phyloP scores from a whole-genome alignment of 2,329 filamentous ascomycete species.

The Plenodomus tracheiphilus region DNA sequence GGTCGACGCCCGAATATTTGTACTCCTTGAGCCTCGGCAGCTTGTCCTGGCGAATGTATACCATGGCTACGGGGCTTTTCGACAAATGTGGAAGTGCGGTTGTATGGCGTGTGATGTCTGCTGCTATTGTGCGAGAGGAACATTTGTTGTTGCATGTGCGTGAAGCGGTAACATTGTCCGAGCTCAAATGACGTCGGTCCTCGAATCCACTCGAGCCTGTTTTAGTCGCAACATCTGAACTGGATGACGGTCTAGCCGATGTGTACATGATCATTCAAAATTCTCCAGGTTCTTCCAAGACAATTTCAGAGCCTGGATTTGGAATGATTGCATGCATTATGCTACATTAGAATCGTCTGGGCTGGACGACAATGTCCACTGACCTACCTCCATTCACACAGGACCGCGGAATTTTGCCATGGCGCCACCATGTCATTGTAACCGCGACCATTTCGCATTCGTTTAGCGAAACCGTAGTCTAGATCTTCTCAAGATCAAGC shows the following conservation, averaged over 20 bases:
- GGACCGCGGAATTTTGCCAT: no score
- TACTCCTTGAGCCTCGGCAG: slow-evolving; percentile 89
- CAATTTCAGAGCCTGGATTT: not conserved
- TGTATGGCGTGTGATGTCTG: slow-evolving; percentile 8
- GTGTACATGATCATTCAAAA: not conserved
- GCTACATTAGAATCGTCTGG: not conserved
- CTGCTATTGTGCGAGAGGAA: slow-evolving; percentile 10
- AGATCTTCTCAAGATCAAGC: not conserved
- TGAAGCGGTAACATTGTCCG: slow-evolving; percentile 17
- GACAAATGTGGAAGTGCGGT: slow-evolving; percentile 5
- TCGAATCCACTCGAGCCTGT: not conserved
- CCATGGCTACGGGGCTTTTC: slow-evolving; percentile 60
- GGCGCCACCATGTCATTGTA: not conserved
- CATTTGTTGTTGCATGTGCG: slow-evolving; percentile 1
- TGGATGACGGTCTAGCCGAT: not conserved
- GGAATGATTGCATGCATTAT: not conserved
- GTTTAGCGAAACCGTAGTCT: not conserved
- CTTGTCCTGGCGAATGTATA: slow-evolving; percentile 91
- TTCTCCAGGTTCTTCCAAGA: not conserved
- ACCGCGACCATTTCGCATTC: not conserved
- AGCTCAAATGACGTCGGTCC: slow-evolving; percentile 39
- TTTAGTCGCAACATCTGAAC: not conserved
- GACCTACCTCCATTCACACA: no score
- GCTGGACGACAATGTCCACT: not conserved
- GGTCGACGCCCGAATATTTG: slow-evolving; percentile 92